Base-by-base conservation (phyloP, 805 yeast species). In the Wickerhamiella brachini region DNA sequence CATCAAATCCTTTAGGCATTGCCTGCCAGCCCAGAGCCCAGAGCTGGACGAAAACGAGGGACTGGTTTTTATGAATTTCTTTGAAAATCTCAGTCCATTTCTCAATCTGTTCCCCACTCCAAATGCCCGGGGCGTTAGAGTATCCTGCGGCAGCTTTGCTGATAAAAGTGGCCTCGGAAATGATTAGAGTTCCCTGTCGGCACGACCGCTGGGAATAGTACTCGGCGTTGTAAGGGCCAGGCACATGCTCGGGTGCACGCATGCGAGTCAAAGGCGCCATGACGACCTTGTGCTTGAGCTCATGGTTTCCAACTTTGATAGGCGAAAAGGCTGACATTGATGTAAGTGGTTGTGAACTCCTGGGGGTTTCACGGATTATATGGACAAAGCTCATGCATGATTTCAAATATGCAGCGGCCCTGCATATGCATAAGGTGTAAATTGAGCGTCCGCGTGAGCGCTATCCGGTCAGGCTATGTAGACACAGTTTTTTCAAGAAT, bases 191-290 rank as follows among this genome's bases (percentile, higher is more conserved):
- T 13, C 86, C 86, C 15, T 77, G 75, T 50, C 66, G 63, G 50
- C 66, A 59, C 0, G 87, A 73, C 53, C 85, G 71, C 59, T 78
- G 77, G 26, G 59, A 67, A 60, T 81, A 82, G 65, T 81, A 80
- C 52, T 72, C 67, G 12, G 63, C 62, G 49, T 71, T 67, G 51
- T 73, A 68, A 31, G 74, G 77, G 10, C 72, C 65, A 13, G 81
- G 76, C 31, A 69, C 68, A 51, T 65, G 67, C 47, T 56, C 44
- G 2, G 62, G 57, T 6, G 68, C 65, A 51, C 81, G 66, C 43
- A 57, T 44, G 54, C 82, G 64, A n/a, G 81, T 75, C 45, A 77
- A 65, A 31, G 83, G 82, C 1, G 81, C 71, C 52, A 66, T 58
- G 1, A 64, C 78, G 9, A 76, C 54, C 45, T 80, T 62, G 59